phyloP scores from a whole-genome alignment of 2,329 filamentous ascomycete species.

The Fusarium neocosmosporiellum region DNA sequence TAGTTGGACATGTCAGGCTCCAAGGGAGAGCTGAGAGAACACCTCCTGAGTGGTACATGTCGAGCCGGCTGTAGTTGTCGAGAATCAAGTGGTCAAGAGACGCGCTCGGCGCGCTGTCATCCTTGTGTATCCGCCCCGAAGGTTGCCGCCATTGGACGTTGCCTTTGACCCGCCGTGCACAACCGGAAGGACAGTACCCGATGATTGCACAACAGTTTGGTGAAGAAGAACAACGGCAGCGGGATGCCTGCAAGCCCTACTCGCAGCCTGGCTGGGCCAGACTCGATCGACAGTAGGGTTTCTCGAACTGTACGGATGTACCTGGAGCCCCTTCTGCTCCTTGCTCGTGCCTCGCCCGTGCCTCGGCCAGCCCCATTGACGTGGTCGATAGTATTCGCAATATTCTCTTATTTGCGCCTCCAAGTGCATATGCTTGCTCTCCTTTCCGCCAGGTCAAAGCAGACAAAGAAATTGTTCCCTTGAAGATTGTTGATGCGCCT shows the following conservation, averaged over 20 bases:
- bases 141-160: slow-evolving; percentile 34
- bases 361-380: slow-evolving; percentile 2
- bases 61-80: slow-evolving; percentile 32
- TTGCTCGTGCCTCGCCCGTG: slow-evolving; percentile 20
- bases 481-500: neutral
- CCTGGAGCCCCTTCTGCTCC: neutral
- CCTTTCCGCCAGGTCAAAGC: neutral
- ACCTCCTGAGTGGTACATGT: slow-evolving; percentile 37
- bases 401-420: neutral
- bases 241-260: slow-evolving; percentile 13
- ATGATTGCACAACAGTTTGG: slow-evolving; percentile 18
- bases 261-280: slow-evolving; percentile 16
- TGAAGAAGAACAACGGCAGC: slow-evolving; percentile 8
- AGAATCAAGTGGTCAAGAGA: slow-evolving; percentile 35
- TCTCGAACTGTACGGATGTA: slow-evolving; percentile 13
- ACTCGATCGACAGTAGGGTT: slow-evolving; percentile 41
- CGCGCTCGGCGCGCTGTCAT: slow-evolving; percentile 38
- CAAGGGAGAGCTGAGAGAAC: slow-evolving; percentile 15
- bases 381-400: neutral
- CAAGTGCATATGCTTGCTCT: neutral
- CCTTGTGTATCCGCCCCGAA: slow-evolving; percentile 23
- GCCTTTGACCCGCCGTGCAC: slow-evolving; percentile 28
- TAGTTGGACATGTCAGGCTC: slow-evolving; percentile 14
- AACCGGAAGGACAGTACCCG: slow-evolving; percentile 12
- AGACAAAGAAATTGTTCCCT: neutral